These are phyloP conservation scores for Eutrema japonicum DNA, from an alignment of 345 rosid species.

Conservation along the genomic window DNA sequence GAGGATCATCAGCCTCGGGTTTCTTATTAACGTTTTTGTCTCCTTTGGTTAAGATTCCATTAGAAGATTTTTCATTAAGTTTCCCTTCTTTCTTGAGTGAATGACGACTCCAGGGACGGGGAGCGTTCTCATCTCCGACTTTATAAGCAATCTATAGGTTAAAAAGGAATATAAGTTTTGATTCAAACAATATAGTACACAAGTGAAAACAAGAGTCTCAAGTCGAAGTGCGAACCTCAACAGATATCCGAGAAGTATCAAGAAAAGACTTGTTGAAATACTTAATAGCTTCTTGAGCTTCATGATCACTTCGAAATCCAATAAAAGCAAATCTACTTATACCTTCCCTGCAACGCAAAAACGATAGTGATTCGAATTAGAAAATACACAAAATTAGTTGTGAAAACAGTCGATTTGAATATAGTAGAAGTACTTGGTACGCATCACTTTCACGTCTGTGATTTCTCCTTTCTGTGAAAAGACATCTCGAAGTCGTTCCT, in stretches of 20 bases:
- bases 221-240: slow-evolving; percentile 62
- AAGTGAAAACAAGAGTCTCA: slow-evolving; percentile 6
- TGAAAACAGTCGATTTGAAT: not conserved
- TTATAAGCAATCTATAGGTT: slow-evolving; percentile 65
- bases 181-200: not conserved
- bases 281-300: slow-evolving; percentile 82
- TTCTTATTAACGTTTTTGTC: slow-evolving; percentile 46
- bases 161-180: not conserved
- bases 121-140: slow-evolving; percentile 68
- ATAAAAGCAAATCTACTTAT: slow-evolving; percentile 83
- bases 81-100: slow-evolving; percentile 56
- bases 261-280: slow-evolving; percentile 72
- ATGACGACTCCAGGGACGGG: slow-evolving; percentile 90
- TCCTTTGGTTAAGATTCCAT: slow-evolving; percentile 32
- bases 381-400: not conserved
- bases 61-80: slow-evolving; percentile 31
- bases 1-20: slow-evolving; percentile 51
- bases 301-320: slow-evolving; percentile 72
- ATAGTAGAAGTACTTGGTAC: slow-evolving; percentile 55
- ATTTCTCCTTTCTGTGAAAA: slow-evolving; percentile 87
- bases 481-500: slow-evolving; percentile 65
- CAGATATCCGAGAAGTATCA: slow-evolving; percentile 63
- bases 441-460: slow-evolving; percentile 77
- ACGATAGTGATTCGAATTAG: slow-evolving; percentile 6
- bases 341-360: slow-evolving; percentile 63